Conservation (phyloP, 2,329 filamentous ascomycete species). For the Cadophora sp. region DNA sequence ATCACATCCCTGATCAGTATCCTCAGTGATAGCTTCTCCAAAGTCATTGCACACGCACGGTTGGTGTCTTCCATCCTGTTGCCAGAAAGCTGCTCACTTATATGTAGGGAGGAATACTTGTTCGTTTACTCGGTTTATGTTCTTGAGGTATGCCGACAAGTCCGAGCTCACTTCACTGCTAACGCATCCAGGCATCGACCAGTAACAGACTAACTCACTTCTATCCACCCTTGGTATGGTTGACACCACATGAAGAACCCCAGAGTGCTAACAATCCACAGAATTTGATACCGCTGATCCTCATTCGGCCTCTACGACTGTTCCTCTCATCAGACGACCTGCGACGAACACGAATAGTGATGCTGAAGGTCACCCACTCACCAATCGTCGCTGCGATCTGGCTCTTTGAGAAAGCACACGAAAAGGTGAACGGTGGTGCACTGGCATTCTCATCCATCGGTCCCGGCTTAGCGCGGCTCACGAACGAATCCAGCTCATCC, state of each 20-base stretch:
- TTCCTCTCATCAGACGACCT: constrained; percentile 70
- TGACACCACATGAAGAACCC: constrained; percentile 35
- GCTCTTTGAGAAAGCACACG: constrained; percentile 54
- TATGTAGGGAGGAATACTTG: constrained; percentile 72
- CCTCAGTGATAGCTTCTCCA: constrained; percentile 73
- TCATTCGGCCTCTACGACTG: constrained; percentile 75
- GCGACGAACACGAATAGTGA: constrained; percentile 64
- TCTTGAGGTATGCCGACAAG: constrained; percentile 49
- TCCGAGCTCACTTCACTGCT: neutral
- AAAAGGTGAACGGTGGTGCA: constrained; percentile 29
- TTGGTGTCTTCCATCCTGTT: neutral
- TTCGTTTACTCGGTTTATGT: constrained; percentile 76
- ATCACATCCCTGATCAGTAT: constrained; percentile 81
- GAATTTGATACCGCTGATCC: constrained; percentile 76
- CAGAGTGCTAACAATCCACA: constrained; percentile 42
- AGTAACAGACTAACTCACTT: constrained; percentile 74
- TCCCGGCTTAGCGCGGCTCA: constrained; percentile 23
- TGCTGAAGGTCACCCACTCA: constrained; percentile 68
- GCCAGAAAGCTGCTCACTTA: neutral
- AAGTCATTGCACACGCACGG: constrained; percentile 62
- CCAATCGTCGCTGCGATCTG: constrained; percentile 73
- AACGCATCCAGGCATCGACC: constrained; percentile 60
- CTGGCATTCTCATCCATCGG: constrained; percentile 33
- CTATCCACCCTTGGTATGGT: constrained; percentile 63
- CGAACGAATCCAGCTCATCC: constrained; percentile 11